Base-by-base conservation (phyloP, 768 basidiomycete species). In the Leccinum barrowsii region DNA sequence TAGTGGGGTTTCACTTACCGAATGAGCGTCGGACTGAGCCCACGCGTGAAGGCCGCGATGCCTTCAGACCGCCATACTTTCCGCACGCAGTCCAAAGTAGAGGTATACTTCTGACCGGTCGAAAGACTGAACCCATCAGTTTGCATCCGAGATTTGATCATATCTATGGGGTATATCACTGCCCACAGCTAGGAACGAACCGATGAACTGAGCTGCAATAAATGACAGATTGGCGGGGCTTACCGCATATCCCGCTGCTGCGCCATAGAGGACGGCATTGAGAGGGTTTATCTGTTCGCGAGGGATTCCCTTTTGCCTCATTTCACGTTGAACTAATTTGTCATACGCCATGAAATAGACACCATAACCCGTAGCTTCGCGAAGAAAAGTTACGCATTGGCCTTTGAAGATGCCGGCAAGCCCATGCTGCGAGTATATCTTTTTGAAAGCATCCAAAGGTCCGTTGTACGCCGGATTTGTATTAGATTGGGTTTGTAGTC, bases 81-180 rank as follows among this genome's bases (percentile, higher is more conserved):
- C 34, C 85, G 82, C 32, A 91, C 85, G 63, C 92, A 95, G 67
- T 97, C 87, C 34, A 92, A 67, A 13, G 91, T 85, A 15, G 90
- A 90, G 30, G 78, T 80, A 73, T 97, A 98, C 68, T 91, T 92
- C 64, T 87, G 87, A 28, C 89, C 87, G 46, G 85, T 86, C 15
- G 85, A 77, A 3, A 85, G 74, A 11, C 84, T 79, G 72, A 94
- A 94, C 0, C 87, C 90, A 68, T 98, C 96, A 42, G 95, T 97
- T 75, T 98, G 96, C 81, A 98, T 90, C 54, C 94, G 85, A 26
- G 92, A 93, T 70, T 98, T 98, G 68, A 98, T 85, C 83, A 97
- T 92, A 74, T 97, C 94, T 73, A 95, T 89, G 15, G 94, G 94
- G 77, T 96, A 96, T 77, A 94, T 94, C 10, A 92, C 77, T n/a